phyloP scores from a whole-genome alignment of 495 filamentous ascomycete genomes.

The Hyaloscypha variabilis region DNA sequence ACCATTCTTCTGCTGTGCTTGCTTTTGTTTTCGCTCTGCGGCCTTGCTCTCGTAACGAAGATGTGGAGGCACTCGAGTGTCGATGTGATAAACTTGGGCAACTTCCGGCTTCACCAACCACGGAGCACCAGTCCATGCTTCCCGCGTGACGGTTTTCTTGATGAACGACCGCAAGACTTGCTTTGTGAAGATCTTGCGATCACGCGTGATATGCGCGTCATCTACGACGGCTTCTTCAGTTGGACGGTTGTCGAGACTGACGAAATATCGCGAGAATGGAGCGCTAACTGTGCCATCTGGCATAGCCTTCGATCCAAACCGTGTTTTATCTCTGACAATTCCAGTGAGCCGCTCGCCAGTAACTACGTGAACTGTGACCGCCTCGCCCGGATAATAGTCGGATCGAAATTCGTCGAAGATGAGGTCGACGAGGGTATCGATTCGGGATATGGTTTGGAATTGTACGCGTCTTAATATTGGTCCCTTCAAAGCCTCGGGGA shows the following conservation, averaged over 20 bases:
- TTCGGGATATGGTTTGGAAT: constrained; percentile 85
- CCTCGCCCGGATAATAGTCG: constrained; percentile 93
- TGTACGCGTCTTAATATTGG: constrained; percentile 89
- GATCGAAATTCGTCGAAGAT: constrained; percentile 79
- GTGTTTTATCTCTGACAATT: constrained; percentile 83
- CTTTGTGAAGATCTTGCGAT: constrained; percentile 94
- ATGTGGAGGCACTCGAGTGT: constrained; percentile 79
- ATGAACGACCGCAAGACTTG: constrained; percentile 91
- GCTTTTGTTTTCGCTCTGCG: constrained; percentile 71
- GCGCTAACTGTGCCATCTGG: constrained; percentile 66
- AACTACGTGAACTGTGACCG: constrained; percentile 71
- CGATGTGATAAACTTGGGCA: constrained; percentile 82
- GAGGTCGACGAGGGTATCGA: constrained; percentile 80
- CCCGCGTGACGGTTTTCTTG: constrained; percentile 88
- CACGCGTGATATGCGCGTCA: constrained; percentile 80
- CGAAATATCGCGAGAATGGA: constrained; percentile 80
- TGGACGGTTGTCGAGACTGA: constrained; percentile 68
- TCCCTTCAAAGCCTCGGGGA: constrained; percentile 89
- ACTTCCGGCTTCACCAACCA: constrained; percentile 92
- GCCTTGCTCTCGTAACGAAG: constrained; percentile 79
- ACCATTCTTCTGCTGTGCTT: constrained; percentile 65
- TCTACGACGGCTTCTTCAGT: constrained; percentile 79
- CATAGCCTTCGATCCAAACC: constrained; percentile 59
- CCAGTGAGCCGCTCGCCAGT: constrained; percentile 75
- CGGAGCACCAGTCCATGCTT: constrained; percentile 91